Base-by-base conservation (phyloP, 192 early-diverging fungal species). In the Backusella circina region DNA sequence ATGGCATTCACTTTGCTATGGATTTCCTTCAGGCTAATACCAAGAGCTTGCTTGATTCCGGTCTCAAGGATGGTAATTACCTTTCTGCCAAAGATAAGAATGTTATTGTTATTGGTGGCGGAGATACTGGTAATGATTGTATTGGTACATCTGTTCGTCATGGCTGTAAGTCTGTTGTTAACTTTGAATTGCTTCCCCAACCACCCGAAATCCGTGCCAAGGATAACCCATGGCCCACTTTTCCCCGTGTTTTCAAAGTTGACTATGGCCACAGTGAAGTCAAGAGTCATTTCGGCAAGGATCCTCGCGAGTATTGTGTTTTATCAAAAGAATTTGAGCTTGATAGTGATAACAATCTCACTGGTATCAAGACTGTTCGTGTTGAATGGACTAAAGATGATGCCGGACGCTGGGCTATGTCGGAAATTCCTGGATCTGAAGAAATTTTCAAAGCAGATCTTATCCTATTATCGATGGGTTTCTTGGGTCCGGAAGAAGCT, bases 191-290 rank as follows among this genome's bases (percentile, higher is more conserved):
- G 68, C 86, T 99, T 37, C 98, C 98, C 2, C 93, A 94, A 83
- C 98, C 98, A 57, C 94, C 98, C n/a, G 80, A 77, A 1, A 82
- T 79, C 64, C 94, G 98, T 77, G 93, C 90, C 64, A 76, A 77
- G 18, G 95, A 97, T 81, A 99, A 99, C 89, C 97, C 98, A 69
- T 99, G 98, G 98, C 98, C 98, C 23, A 91, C 96, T 81, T 99
- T 92, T 87, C 96, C 98, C 54, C 92, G 95, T 67, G 92, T 96
- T 12, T 98, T 97, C 91, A 92, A 92, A 84, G 88, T 97, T 23
- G 97, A 98, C 85, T 98, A 99, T 72, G 98, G 98, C 54, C 98
- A 99, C 81, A 90, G 91, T 54, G 98, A 99, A 75, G 95, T 95
- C 5, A 86, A 91, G 36, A 79, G 88, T 32, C 89, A 93, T 44